Evolutionary conservation across 768 basidiomycete species (phyloP).

Genomic region (Crepidotus variabilis): DNA sequence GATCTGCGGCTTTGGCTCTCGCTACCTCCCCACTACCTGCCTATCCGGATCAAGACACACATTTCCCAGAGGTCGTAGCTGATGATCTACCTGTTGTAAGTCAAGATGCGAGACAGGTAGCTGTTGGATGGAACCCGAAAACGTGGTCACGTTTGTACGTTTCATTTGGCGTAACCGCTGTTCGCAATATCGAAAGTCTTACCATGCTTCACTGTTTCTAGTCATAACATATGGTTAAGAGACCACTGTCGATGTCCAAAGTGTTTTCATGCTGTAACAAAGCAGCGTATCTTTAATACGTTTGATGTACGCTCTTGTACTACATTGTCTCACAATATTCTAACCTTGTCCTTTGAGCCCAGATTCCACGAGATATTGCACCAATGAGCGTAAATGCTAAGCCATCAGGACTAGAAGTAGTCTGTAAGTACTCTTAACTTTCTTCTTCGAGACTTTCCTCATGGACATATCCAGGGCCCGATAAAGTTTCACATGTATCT

Average conservation of each 20-base stretch:
- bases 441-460: neutral
- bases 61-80: conserved; percentile 21
- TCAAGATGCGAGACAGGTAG: conserved; percentile 56
- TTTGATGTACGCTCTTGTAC: conserved; percentile 55
- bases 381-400: conserved; percentile 57
- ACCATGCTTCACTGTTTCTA: conserved; percentile 23
- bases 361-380: conserved; percentile 77
- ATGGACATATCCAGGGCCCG: conserved; percentile 40
- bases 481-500: conserved; percentile 65
- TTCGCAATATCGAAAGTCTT: neutral
- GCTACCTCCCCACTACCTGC: conserved; percentile 12
- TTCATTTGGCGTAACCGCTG: neutral
- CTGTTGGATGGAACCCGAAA: conserved; percentile 69
- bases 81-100: conserved; percentile 52
- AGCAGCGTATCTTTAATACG: conserved; percentile 86
- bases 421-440: conserved; percentile 49
- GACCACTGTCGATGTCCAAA: conserved; percentile 89
- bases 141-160: conserved; percentile 78
- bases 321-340: neutral
- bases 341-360: neutral
- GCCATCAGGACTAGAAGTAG: conserved; percentile 63
- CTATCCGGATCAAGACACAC: conserved; percentile 12
- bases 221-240: conserved; percentile 87
- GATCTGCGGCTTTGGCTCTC: conserved; percentile 18
- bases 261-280: conserved; percentile 86